phyloP scores from a whole-genome alignment of 2,329 filamentous ascomycete species.

The Fusarium stilboides region DNA sequence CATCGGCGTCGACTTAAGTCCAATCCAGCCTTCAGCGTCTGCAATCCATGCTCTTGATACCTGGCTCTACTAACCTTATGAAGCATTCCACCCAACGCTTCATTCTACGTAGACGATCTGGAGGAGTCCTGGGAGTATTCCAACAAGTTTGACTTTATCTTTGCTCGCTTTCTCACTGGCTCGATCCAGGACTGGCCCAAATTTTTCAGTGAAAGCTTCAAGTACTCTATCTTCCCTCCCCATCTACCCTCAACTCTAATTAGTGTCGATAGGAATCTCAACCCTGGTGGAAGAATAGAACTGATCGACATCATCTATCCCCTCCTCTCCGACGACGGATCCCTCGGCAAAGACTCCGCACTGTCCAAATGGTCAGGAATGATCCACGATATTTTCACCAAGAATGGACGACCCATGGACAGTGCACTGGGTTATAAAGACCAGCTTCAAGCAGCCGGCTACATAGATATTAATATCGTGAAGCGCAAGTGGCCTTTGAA shows the following conservation, averaged over 20 bases:
- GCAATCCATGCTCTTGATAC: not conserved
- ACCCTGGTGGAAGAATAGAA: slow-evolving; percentile 22
- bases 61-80: not conserved
- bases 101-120: slow-evolving; percentile 29
- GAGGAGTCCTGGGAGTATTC: slow-evolving; percentile 29
- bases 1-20: slow-evolving; percentile 32
- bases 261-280: not conserved
- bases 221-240: not conserved
- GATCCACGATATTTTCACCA: slow-evolving; percentile 7
- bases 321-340: slow-evolving; percentile 18
- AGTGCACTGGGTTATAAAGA: slow-evolving; percentile 23
- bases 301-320: slow-evolving; percentile 37
- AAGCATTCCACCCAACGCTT: slow-evolving; percentile 31
- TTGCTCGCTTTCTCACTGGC: slow-evolving; percentile 30
- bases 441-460: slow-evolving; percentile 21
- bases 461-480: slow-evolving; percentile 6
- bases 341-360: not conserved
- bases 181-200: slow-evolving; percentile 34
- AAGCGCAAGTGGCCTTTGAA: slow-evolving; percentile 32
- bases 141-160: slow-evolving; percentile 32
- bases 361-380: slow-evolving; percentile 21
- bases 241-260: rapidly evolving
- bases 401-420: slow-evolving; percentile 4
- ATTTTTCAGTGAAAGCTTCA: slow-evolving; percentile 29
- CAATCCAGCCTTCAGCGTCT: slow-evolving; percentile 28